Evolutionary conservation across 148 eudicot species (phyloP), one percentile per base, ranked within the genome.

Genomic region (Diospyros kaki): DNA sequence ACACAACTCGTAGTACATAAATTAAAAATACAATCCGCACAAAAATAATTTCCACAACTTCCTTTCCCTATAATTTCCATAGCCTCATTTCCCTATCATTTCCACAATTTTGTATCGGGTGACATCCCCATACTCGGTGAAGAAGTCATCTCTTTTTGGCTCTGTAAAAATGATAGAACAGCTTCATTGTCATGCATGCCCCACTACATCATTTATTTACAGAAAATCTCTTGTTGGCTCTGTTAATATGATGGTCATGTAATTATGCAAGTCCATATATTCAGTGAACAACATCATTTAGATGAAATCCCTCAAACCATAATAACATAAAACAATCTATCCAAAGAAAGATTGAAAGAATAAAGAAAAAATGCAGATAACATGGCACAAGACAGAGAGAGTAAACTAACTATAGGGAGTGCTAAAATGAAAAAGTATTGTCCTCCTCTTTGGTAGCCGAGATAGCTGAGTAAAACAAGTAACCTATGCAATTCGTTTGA

Each of bases 21-120:
- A n/a, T n/a, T n/a, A n/a, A n/a, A n/a, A n/a, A n/a, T n/a, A n/a
- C n/a, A n/a, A n/a, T n/a, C n/a, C n/a, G n/a, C n/a, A n/a, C n/a
- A n/a, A n/a, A n/a, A n/a, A n/a, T n/a, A n/a, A n/a, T n/a, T n/a
- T 79, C 96, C 98, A 84, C 91, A 93, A 77, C 96, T 90, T 72
- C 98, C 98, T 81, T 87, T 89, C 52, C 98, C 96, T 39, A 93
- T 84, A 67, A 89, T 82, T 81, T 90, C n/a, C n/a, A n/a, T n/a
- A n/a, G n/a, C n/a, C n/a, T n/a, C n/a, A n/a, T n/a, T n/a, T n/a
- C n/a, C n/a, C n/a, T n/a, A n/a, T n/a, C n/a, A n/a, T n/a, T n/a
- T n/a, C 96, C 70, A 93, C 83, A 84, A 89, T 87, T 85, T 90
- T 89, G 82, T 93, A 93, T 72, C 96, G 77, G 64, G 82, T 89